Percentiles rank a stretch among this genome's conserved stretches.
phyloP scores from a whole-genome alignment of 768 basidiomycete species.

The Lentinus tigrinus region DNA sequence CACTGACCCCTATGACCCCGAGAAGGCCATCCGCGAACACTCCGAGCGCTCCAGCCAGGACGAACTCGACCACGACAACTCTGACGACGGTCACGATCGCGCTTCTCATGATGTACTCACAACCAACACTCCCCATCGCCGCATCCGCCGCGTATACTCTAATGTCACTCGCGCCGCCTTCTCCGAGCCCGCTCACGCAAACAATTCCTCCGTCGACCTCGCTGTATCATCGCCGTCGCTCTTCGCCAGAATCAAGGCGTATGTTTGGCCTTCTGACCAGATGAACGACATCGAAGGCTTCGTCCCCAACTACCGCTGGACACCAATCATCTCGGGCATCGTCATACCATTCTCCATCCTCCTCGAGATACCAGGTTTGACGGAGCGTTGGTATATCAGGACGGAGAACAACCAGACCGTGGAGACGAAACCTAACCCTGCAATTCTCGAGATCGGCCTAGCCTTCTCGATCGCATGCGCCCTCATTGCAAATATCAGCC shows the following conservation, averaged over 20 bases:
- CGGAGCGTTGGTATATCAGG: slow-evolving; percentile 70
- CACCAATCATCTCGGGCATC: slow-evolving; percentile 67
- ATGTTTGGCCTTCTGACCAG: slow-evolving; percentile 10
- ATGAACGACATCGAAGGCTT: slow-evolving; percentile 23
- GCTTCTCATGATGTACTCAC: background rate
- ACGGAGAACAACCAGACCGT: slow-evolving; percentile 46
- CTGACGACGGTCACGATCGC: background rate
- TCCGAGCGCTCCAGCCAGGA: background rate
- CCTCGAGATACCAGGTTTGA: slow-evolving; percentile 80
- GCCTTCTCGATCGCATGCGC: slow-evolving; percentile 67
- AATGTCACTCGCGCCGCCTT: background rate
- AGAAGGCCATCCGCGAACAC: background rate
- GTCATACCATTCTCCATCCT: slow-evolving; percentile 76
- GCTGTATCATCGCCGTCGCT: background rate
- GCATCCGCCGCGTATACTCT: slow-evolving; percentile 1
- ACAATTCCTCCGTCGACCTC: slow-evolving; percentile 2
- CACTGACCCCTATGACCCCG: background rate
- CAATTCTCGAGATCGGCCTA: slow-evolving; percentile 58
- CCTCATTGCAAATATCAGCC: slow-evolving; percentile 62
- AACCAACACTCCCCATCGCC: background rate
- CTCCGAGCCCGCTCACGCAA: background rate
- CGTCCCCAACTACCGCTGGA: slow-evolving; percentile 57
- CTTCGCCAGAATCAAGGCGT: slow-evolving; percentile 5
- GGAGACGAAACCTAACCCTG: slow-evolving; percentile 52
- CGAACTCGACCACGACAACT: background rate